Percentiles rank a stretch among this genome's conserved stretches.
Evolutionary conservation across 75 land plant genomes (phyloP).

Genomic region (Cunninghamia lanceolata): DNA sequence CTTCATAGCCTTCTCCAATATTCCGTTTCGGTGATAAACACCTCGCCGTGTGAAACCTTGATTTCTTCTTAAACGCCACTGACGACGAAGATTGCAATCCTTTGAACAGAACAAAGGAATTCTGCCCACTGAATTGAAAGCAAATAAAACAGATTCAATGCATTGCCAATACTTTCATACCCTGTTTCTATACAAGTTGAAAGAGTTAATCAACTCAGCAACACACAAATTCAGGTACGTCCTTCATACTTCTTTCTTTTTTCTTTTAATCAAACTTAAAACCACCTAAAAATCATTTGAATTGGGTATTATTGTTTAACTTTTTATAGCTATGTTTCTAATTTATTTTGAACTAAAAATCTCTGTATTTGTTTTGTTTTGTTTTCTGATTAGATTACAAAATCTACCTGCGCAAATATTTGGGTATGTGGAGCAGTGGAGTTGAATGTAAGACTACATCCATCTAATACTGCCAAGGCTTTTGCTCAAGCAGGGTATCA

Average conservation of each 20-base stretch:
- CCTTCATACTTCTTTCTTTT: not conserved
- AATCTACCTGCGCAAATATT: not conserved
- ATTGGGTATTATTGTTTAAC: not conserved
- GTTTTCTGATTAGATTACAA: not conserved
- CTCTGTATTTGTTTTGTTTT: not conserved
- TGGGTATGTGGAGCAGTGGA: not conserved
- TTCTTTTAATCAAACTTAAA: not conserved
- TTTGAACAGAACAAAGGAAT: conserved; percentile 2
- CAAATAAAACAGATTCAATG: not conserved
- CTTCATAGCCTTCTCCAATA: not conserved
- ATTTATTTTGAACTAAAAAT: not conserved
- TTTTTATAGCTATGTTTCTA: not conserved
- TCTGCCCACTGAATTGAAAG: conserved; percentile 2
- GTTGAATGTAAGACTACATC: not conserved
- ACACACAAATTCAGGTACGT: not conserved
- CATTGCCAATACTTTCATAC: not conserved
- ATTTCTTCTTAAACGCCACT: not conserved
- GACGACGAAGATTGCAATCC: conserved; percentile 2
- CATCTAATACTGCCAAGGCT: not conserved
- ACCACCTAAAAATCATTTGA: not conserved
- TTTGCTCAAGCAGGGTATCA: not conserved
- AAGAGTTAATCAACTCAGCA: not conserved
- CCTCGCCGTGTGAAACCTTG: not conserved
- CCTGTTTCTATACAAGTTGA: not conserved
- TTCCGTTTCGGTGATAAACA: not conserved